Evolutionary conservation across 148 eudicot species (phyloP), one percentile per base, ranked within the genome.

Genomic region (Drosera capensis): DNA sequence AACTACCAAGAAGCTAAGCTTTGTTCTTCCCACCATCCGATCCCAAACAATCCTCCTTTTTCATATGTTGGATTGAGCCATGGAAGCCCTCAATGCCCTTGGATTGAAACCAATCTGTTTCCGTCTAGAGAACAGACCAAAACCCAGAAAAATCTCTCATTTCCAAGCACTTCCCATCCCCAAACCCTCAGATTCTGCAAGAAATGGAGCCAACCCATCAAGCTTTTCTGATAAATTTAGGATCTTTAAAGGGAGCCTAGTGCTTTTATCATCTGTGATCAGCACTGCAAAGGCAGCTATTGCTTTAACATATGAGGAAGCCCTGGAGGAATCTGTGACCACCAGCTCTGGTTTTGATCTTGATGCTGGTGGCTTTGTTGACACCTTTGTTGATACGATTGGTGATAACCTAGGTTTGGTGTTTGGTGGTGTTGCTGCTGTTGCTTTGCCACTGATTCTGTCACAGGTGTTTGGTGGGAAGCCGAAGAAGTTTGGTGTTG

Each of bases 261-360:
- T 64, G 7, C 51, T 90, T 1, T 48, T 81, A 30, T 72, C 87
- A 41, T 71, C 95, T 54, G 36, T 75, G 34, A 48, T 84, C 8
- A 68, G 23, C 56, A 31, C 93, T 16, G 77, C 75, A 20, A 47
- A 28, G 38, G 3, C 56, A 38, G 80, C 93, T 1, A 55, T 51
- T 45, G 85, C 99, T 36, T 55, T 90, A 26, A 75, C 99, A 40
- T 90, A 78, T 64, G 88, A 90, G 17, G 99, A 90, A 55, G 99
- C 95, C 35, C 47, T 85, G 0, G 64, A 68, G 31, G 94, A 78
- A 41, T 69, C 94, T 38, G 50, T 56, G 25, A 57, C 35, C 45
- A 35, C 48, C 37, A 53, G 67, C 51, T 46, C 82, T 35, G 70
- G 20, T 1, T 36, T 54, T 26, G 96, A 83, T 28, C 54, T 80